phyloP scores from a whole-genome alignment of 2,329 filamentous ascomycete genomes.

The Lachnellula hyalina region DNA sequence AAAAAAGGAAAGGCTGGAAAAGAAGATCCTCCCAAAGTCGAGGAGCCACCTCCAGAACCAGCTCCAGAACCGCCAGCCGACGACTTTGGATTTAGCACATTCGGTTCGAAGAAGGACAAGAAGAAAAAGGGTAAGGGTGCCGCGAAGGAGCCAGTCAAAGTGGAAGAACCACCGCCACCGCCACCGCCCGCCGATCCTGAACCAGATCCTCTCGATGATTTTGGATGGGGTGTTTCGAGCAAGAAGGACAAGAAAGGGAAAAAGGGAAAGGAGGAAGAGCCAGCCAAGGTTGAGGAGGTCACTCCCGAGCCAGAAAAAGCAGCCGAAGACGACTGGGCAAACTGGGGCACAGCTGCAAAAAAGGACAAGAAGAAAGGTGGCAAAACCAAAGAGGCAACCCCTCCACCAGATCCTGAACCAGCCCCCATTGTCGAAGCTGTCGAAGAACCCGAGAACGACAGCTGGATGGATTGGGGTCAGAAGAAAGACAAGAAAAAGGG shows the following conservation, averaged over 20 bases:
- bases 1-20: constrained; percentile 28
- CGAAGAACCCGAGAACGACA: constrained; percentile 23
- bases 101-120: constrained; percentile 40
- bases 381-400: constrained; percentile 19
- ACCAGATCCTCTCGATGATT: constrained; percentile 30
- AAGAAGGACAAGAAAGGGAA: constrained; percentile 41
- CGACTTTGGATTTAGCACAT: constrained; percentile 46
- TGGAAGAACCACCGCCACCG: constrained; percentile 33
- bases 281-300: constrained; percentile 31
- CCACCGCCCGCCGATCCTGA: constrained; percentile 33
- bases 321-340: constrained; percentile 13
- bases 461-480: constrained; percentile 27
- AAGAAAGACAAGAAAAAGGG: constrained; percentile 26
- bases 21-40: constrained; percentile 22
- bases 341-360: constrained; percentile 18
- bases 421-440: constrained; percentile 22
- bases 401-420: constrained; percentile 13
- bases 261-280: constrained; percentile 34
- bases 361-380: constrained; percentile 28
- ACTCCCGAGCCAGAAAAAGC: constrained; percentile 23
- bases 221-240: constrained; percentile 31
- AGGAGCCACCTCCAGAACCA: constrained; percentile 22
- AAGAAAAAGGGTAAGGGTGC: constrained; percentile 38
- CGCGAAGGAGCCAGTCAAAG: constrained; percentile 25
- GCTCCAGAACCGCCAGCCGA: constrained; percentile 18